These are phyloP conservation scores for Eutrema heterophyllum DNA, from an alignment of 345 rosid genomes.

Conservation along the genomic window DNA sequence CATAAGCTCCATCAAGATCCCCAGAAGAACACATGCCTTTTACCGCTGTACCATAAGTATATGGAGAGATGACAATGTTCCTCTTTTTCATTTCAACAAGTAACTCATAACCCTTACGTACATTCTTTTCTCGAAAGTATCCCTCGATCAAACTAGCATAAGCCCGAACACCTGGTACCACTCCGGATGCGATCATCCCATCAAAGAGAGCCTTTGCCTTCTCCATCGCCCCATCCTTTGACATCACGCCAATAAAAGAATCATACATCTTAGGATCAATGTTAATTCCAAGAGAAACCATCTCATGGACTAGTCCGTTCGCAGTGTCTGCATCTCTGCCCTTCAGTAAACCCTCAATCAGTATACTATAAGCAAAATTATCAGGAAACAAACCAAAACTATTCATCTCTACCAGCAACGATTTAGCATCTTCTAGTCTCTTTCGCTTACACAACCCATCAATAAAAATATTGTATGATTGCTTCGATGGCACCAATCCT, in stretches of 20 bases:
- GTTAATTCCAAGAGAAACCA: constrained; percentile 47
- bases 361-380: constrained; percentile 35
- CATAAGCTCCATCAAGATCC: constrained; percentile 47
- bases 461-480: constrained; percentile 42
- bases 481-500: constrained; percentile 43
- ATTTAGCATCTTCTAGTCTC: constrained; percentile 50
- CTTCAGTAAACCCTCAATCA: constrained; percentile 65
- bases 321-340: constrained; percentile 49
- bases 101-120: constrained; percentile 36
- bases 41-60: constrained; percentile 45
- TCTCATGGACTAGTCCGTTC: constrained; percentile 49
- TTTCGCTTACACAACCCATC: constrained; percentile 54
- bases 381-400: constrained; percentile 45
- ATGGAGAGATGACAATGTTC: constrained; percentile 45
- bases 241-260: constrained; percentile 43
- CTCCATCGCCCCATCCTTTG: constrained; percentile 59
- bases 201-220: constrained; percentile 51
- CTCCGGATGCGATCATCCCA: constrained; percentile 56
- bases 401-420: constrained; percentile 54
- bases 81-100: constrained; percentile 55
- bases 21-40: constrained; percentile 52
- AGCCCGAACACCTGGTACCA: constrained; percentile 52
- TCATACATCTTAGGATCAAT: constrained; percentile 43
- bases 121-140: constrained; percentile 40
- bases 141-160: constrained; percentile 62